Conservation (phyloP, 1,284 basidiomycete genomes). For the Ceratobasidium sp. region DNA sequence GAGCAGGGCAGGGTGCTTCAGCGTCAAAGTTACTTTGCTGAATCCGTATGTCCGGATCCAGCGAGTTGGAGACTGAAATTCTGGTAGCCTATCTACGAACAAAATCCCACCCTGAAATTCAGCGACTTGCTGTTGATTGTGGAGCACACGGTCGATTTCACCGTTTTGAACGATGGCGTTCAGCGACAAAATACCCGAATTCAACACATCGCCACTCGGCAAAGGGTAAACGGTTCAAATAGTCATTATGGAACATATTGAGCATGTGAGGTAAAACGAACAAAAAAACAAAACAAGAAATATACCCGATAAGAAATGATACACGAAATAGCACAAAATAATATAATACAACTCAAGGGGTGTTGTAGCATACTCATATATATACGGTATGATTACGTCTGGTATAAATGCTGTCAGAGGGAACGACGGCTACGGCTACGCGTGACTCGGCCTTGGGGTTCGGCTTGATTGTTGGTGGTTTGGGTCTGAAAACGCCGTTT, state of each 20-base stretch:
- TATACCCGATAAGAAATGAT: background rate
- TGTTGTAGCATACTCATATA: background rate
- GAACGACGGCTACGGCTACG: conserved; percentile 1
- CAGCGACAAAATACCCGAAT: too few species aligned
- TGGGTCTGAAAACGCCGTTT: background rate
- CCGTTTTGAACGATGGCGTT: too few species aligned
- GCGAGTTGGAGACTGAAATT: too few species aligned
- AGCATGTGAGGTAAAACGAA: background rate
- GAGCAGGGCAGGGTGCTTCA: too few species aligned
- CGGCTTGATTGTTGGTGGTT: background rate
- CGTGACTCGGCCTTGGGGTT: background rate
- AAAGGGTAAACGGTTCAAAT: too few species aligned
- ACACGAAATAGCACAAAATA: background rate
- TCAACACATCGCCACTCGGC: too few species aligned
- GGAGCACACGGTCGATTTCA: too few species aligned
- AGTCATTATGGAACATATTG: background rate
- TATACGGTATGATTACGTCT: conserved; percentile 10
- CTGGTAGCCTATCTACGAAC: too few species aligned
- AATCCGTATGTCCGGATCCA: too few species aligned
- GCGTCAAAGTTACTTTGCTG: too few species aligned
- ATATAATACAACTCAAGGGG: background rate
- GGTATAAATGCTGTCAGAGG: background rate
- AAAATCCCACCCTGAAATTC: too few species aligned
- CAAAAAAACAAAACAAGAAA: background rate
- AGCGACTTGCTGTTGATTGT: too few species aligned